Percentiles rank a stretch among this genome's conserved stretches.
phyloP scores from a whole-genome alignment of 2,329 filamentous ascomycete species.

The Cladophialophora immunda region DNA sequence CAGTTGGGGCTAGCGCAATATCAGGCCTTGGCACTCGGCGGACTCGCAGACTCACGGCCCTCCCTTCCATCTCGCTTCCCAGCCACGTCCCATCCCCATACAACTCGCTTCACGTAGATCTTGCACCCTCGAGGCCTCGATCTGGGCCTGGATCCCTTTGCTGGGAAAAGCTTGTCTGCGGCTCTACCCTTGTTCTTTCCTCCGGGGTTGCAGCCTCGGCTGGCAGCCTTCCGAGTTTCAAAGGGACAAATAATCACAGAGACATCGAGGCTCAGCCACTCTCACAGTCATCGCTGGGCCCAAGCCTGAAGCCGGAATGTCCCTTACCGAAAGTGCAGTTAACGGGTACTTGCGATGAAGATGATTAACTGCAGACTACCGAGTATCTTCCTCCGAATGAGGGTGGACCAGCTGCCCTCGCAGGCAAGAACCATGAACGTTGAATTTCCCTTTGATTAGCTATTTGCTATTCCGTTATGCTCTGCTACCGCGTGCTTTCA shows the following conservation, averaged over 20 bases:
- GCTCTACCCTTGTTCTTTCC: constrained; percentile 13
- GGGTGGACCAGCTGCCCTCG: background rate
- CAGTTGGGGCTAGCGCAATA: background rate
- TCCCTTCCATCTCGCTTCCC: constrained; percentile 15
- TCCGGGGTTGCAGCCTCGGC: constrained; percentile 22
- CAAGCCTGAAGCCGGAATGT: constrained; percentile 20
- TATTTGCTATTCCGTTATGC: constrained; percentile 23
- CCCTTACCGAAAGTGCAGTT: constrained; percentile 25
- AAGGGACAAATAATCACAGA: constrained; percentile 16
- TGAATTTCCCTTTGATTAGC: constrained; percentile 20
- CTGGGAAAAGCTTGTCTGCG: constrained; percentile 28
- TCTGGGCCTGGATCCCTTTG: constrained; percentile 8
- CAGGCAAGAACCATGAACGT: background rate
- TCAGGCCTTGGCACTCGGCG: background rate
- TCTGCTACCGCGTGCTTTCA: constrained; percentile 18
- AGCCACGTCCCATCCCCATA: constrained; percentile 19
- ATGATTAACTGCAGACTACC: background rate
- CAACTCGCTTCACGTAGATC: constrained; percentile 22
- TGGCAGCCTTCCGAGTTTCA: constrained; percentile 31
- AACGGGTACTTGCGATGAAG: constrained; percentile 1
- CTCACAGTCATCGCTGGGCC: constrained; percentile 16
- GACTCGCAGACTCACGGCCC: background rate
- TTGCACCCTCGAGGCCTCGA: constrained; percentile 8
- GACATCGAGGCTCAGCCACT: constrained; percentile 29
- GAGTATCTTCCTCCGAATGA: background rate